Conservation (phyloP, 352 stramenopile species). For the Phytophthora fragariaefolia region DNA sequence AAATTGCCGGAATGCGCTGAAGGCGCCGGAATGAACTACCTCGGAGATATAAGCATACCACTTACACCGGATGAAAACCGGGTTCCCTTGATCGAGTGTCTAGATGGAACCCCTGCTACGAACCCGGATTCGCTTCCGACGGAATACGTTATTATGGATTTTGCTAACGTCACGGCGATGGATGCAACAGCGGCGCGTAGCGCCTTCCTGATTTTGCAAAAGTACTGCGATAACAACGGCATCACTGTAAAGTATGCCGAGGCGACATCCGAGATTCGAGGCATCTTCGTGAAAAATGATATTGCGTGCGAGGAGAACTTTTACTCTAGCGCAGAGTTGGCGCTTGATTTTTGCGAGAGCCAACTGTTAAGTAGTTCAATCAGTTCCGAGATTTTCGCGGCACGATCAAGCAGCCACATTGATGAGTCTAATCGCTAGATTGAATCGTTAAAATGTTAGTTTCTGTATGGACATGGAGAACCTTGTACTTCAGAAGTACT, state of each 20-base stretch:
- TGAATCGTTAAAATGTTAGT: too few species aligned
- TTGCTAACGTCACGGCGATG: constrained; percentile 80
- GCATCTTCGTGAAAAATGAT: constrained; percentile 66
- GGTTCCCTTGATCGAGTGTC: constrained; percentile 61
- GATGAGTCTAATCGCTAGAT: too few species aligned
- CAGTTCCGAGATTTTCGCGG: too few species aligned
- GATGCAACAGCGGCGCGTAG: constrained; percentile 79
- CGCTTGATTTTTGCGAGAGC: constrained; percentile 77
- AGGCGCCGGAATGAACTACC: constrained; percentile 17
- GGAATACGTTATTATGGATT: constrained; percentile 86
- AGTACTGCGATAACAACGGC: constrained; percentile 67
- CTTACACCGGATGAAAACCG: constrained; percentile 50
- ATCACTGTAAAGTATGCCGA: constrained; percentile 73
- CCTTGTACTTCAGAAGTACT: too few species aligned
- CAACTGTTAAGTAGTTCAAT: constrained; percentile 35
- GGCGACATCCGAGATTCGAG: constrained; percentile 30
- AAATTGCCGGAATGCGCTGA: constrained; percentile 17
- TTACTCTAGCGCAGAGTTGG: constrained; percentile 64
- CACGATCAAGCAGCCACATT: too few species aligned
- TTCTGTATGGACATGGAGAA: too few species aligned
- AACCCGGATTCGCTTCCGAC: constrained; percentile 49
- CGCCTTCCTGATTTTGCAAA: constrained; percentile 81
- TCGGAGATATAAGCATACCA: constrained; percentile 26
- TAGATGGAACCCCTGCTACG: constrained; percentile 57
- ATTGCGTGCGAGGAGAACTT: constrained; percentile 57